Evolutionary conservation across 2,329 filamentous ascomycete genomes (phyloP).

Genomic region (Periconia digitata): DNA sequence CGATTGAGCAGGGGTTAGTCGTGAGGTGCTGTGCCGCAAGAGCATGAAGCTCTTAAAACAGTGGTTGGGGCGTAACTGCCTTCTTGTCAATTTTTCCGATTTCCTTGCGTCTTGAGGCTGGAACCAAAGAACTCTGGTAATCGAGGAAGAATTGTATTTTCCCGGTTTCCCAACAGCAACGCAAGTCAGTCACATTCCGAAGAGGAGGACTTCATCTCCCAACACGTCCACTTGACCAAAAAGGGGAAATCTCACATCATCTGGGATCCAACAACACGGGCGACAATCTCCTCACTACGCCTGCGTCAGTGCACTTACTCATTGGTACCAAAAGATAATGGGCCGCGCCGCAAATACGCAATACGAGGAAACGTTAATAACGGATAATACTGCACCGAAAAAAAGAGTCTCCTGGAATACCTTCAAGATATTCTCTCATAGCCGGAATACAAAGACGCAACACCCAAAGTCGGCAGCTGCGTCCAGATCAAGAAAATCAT

Average conservation of each 20-base stretch:
- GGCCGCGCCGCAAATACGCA: neutral
- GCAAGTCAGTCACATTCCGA: too few species aligned
- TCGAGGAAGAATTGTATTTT: neutral
- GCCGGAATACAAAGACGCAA: neutral
- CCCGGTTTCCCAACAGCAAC: too few species aligned
- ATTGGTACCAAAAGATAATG: too few species aligned
- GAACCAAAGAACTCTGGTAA: neutral
- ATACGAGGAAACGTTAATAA: neutral
- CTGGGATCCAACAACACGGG: neutral
- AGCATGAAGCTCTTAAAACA: neutral
- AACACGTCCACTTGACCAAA: neutral
- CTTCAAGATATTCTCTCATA: neutral
- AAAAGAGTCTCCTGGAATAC: neutral
- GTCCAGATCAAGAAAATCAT: slow-evolving; percentile 2
- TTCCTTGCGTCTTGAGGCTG: neutral
- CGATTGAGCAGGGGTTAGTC: neutral
- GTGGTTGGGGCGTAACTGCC: neutral
- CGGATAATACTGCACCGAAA: neutral
- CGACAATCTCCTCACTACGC: neutral
- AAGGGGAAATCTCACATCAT: neutral
- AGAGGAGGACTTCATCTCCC: too few species aligned
- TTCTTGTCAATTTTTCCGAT: neutral
- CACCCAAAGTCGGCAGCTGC: neutral
- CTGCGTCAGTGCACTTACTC: too few species aligned
- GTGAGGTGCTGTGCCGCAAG: neutral